phyloP scores from a whole-genome alignment of 2,329 filamentous ascomycete species.

The Corynespora cassiicola region DNA sequence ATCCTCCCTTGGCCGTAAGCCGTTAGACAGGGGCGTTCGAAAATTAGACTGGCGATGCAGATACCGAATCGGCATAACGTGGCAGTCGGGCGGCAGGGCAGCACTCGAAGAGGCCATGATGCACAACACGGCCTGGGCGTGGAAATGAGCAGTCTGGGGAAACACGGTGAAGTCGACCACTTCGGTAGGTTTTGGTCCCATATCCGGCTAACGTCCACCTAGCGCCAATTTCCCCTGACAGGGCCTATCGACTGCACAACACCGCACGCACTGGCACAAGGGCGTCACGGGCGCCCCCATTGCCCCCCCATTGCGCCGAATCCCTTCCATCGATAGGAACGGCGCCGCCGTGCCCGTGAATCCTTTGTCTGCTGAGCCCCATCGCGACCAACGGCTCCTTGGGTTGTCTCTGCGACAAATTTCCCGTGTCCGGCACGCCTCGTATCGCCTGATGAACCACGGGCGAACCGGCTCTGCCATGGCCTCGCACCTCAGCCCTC shows the following conservation, averaged over 20 bases:
- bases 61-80: slow-evolving; percentile 30
- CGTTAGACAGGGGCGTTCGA: slow-evolving; percentile 36
- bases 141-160: slow-evolving; percentile 41
- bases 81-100: slow-evolving; percentile 22
- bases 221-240: slow-evolving; percentile 20
- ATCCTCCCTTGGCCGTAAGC: slow-evolving; percentile 19
- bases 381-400: background rate
- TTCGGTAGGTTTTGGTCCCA: slow-evolving; percentile 4
- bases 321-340: slow-evolving; percentile 8
- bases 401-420: background rate
- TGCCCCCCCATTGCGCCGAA: slow-evolving; percentile 1
- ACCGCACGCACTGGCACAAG: slow-evolving; percentile 18
- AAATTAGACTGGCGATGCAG: slow-evolving; percentile 31
- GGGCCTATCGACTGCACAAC: slow-evolving; percentile 13
- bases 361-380: background rate
- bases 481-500: background rate
- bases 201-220: slow-evolving; percentile 6
- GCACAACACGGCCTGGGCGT: slow-evolving; percentile 23
- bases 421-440: slow-evolving; percentile 2
- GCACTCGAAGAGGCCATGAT: slow-evolving; percentile 29
- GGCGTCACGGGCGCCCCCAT: slow-evolving; percentile 11
- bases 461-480: background rate
- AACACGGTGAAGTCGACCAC: slow-evolving; percentile 4
- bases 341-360: background rate
- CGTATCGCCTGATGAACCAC: slow-evolving; percentile 1